phyloP scores from a whole-genome alignment of 345 rosid species.

The Rhizophora mangle region DNA sequence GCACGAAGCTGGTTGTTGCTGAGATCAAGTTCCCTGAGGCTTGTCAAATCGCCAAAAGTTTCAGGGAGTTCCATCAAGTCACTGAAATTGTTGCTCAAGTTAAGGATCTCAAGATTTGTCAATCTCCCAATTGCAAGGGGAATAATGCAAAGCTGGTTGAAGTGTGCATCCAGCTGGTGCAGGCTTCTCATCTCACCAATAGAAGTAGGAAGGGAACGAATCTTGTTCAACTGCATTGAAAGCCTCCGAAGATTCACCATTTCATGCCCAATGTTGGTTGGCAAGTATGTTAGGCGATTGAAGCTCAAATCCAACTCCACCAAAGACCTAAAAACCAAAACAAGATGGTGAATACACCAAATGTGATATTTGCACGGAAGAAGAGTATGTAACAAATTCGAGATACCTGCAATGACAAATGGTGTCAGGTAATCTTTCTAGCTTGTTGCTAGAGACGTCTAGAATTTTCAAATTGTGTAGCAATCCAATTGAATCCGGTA shows the following conservation, averaged over 20 bases:
- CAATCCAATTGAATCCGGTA: conserved; percentile 87
- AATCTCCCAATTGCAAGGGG: conserved; percentile 61
- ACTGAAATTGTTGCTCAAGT: conserved; percentile 71
- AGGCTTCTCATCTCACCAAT: conserved; percentile 68
- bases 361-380: too few species aligned
- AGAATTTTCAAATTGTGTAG: conserved; percentile 61
- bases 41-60: conserved; percentile 67
- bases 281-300: conserved; percentile 70
- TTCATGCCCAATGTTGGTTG: conserved; percentile 78
- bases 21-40: conserved; percentile 78
- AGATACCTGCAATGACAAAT: conserved; percentile 73
- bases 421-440: conserved; percentile 64
- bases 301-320: conserved; percentile 79
- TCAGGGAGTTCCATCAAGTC: conserved; percentile 75
- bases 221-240: conserved; percentile 65
- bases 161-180: conserved; percentile 69
- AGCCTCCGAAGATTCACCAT: conserved; percentile 58
- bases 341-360: not conserved
- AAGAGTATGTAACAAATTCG: not conserved
- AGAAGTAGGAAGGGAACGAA: conserved; percentile 67
- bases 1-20: conserved; percentile 86
- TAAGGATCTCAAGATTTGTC: conserved; percentile 65
- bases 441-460: conserved; percentile 72
- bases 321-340: conserved; percentile 46
- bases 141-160: conserved; percentile 69